phyloP scores from a whole-genome alignment of 495 filamentous ascomycete genomes.

The Sabuloglossum arenarium region DNA sequence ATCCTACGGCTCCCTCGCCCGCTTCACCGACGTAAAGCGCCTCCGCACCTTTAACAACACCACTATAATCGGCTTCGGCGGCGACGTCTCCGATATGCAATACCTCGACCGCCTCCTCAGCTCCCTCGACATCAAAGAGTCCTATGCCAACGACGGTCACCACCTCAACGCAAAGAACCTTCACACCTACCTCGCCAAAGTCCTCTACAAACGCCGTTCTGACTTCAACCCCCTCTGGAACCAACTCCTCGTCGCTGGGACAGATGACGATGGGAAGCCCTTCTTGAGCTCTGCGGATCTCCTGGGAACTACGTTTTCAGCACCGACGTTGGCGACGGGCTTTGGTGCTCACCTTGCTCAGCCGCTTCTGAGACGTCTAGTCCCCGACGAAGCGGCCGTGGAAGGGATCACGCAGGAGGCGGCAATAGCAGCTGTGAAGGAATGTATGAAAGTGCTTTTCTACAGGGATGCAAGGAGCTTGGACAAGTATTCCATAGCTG shows the following conservation, averaged over 20 bases:
- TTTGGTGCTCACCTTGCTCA: conserved; percentile 86
- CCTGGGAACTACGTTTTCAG: conserved; percentile 74
- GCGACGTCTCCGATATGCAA: conserved; percentile 97
- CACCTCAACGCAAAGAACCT: conserved; percentile 72
- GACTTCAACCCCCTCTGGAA: conserved; percentile 98
- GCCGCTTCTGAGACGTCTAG: conserved; percentile 65
- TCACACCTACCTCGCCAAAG: conserved; percentile 85
- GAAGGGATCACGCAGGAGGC: conserved; percentile 49
- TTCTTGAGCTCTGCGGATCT: conserved; percentile 84
- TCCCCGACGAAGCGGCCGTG: conserved; percentile 60
- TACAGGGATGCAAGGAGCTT: conserved; percentile 88
- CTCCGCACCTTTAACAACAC: conserved; percentile 63
- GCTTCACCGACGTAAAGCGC: conserved; percentile 84
- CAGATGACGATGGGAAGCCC: conserved; percentile 58
- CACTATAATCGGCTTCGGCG: conserved; percentile 68
- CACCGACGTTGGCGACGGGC: conserved; percentile 76
- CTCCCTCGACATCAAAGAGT: conserved; percentile 71
- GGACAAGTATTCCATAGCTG: conserved; percentile 76
- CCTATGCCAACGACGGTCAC: conserved; percentile 35
- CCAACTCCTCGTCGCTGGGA: conserved; percentile 68
- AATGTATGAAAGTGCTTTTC: conserved; percentile 96
- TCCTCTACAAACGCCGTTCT: conserved; percentile 82
- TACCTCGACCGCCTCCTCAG: conserved; percentile 78
- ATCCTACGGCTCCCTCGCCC: conserved; percentile 91
- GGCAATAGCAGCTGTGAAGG: conserved; percentile 58